These are phyloP conservation scores for Sugiyamaella pinicola DNA, from an alignment of 1,139 yeast species.

Conservation along the genomic window DNA sequence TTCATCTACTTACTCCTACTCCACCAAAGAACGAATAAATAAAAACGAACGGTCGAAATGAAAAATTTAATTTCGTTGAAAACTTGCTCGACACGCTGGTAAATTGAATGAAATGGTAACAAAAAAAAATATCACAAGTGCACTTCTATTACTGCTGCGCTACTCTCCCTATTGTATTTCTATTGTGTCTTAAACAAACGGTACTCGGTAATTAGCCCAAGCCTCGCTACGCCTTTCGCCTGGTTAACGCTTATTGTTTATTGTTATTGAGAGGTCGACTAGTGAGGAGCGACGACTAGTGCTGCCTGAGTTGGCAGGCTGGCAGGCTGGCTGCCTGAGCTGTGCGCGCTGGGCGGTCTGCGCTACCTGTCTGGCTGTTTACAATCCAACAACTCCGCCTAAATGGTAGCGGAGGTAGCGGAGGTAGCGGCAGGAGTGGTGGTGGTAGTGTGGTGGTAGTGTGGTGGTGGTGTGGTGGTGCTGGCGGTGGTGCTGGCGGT, in stretches of 20 bases:
- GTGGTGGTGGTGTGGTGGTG: not conserved
- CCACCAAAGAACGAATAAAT: too few species aligned
- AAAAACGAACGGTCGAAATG: too few species aligned
- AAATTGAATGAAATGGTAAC: too few species aligned
- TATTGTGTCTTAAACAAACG: not conserved
- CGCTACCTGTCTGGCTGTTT: not conserved
- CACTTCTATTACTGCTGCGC: not conserved
- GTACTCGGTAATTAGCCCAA: not conserved
- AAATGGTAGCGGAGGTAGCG: not conserved
- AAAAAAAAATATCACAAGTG: too few species aligned
- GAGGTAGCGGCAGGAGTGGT: not conserved
- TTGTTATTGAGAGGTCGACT: too few species aligned
- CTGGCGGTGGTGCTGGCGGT: not conserved
- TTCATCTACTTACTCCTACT: too few species aligned
- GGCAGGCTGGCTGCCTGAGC: too few species aligned
- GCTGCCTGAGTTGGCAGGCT: not conserved
- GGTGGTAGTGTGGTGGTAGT: not conserved
- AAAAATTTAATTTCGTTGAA: too few species aligned
- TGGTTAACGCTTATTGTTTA: not conserved
- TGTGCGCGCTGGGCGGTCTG: too few species aligned
- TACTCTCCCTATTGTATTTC: not conserved
- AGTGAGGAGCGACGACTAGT: not conserved
- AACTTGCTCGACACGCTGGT: too few species aligned
- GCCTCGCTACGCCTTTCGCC: not conserved
- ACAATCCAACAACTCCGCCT: not conserved